Evolutionary conservation across 2,329 filamentous ascomycete genomes (phyloP).

Genomic region (Hypoxylon sp.): DNA sequence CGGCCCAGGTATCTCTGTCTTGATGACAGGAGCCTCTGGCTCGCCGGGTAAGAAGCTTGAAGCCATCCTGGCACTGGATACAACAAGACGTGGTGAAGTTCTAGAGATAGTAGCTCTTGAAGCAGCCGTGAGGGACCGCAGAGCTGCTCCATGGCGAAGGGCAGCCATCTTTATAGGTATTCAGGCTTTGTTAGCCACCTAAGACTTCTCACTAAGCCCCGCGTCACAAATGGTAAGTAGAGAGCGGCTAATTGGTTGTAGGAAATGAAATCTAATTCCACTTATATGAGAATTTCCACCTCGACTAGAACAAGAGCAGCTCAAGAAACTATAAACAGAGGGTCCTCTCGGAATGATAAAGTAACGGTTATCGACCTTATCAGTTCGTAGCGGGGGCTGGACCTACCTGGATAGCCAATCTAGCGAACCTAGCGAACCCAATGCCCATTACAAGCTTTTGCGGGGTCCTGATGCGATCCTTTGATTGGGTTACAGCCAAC

Average conservation of each 20-base stretch:
- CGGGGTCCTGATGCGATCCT: slow-evolving; percentile 43
- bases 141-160: slow-evolving; percentile 50
- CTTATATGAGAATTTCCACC: slow-evolving; percentile 22
- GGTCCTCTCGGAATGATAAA: slow-evolving; percentile 31
- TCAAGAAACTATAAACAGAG: slow-evolving; percentile 17
- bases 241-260: slow-evolving; percentile 32
- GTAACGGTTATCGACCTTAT: slow-evolving; percentile 40
- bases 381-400: slow-evolving; percentile 41
- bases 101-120: slow-evolving; percentile 38
- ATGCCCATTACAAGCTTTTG: slow-evolving; percentile 46
- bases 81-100: slow-evolving; percentile 38
- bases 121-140: slow-evolving; percentile 48
- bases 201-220: slow-evolving; percentile 20
- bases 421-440: too few relatives aligned
- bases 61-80: slow-evolving; percentile 49
- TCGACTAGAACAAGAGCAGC: slow-evolving; percentile 7
- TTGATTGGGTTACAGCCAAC: slow-evolving; percentile 38
- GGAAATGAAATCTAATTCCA: slow-evolving; percentile 18
- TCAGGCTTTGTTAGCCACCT: slow-evolving; percentile 5
- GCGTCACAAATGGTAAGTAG: slow-evolving; percentile 26
- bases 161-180: slow-evolving; percentile 47
- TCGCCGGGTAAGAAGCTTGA: slow-evolving; percentile 59
- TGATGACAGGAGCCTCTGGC: slow-evolving; percentile 67
- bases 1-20: slow-evolving; percentile 80
- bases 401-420: slow-evolving; percentile 3